Base-by-base conservation (phyloP, 1,284 basidiomycete species). In the Papiliotrema laurentii region DNA sequence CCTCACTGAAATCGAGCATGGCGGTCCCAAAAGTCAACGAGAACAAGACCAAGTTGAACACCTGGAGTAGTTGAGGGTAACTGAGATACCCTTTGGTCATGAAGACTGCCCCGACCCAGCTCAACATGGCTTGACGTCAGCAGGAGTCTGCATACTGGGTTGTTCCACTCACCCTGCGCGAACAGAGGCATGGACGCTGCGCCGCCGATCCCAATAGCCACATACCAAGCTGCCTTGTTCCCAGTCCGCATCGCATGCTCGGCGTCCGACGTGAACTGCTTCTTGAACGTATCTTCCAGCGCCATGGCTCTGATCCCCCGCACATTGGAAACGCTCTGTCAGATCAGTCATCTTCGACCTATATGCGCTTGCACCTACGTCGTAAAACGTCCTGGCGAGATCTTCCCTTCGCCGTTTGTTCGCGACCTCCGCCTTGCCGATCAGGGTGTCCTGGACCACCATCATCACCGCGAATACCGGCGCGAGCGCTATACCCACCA, bases 11-110 rank as follows among this genome's bases (percentile, higher is more conserved):
- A 25, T 83, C 80, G 80, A 97, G 84, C 58, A 92, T 80, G 68
- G 91, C 88, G 22, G 85, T 83, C 1, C 89, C 89, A 57, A 96
- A 94, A 2, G 89, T 89, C 53, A 97, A 84, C 6, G 87, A 85
- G 76, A 97, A 97, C 33, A 97, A 83, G 50, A 97, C 86, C 50
- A 97, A 79, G 54, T 93, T 87, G 67, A 96, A 83, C 22, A 89
- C 86, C 72, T 92, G 81, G 39, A 96, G 81, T 86, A 97, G 89
- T 56, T 85, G 81, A 54, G 85, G 78, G 69, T 94, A 96, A 14
- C 82, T 82, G 72, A 94, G 92, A 13, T 80, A 82, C n/a, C 87
- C 89, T 4, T 79, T 77, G 4, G 83, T 79, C 57, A 97, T 83
- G 55, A 97, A 81, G 27, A 87, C 74, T 0, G 90, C 87, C 33